These are phyloP conservation scores for Ramaria sp. DNA, from an alignment of 768 basidiomycete species.

Conservation along the genomic window DNA sequence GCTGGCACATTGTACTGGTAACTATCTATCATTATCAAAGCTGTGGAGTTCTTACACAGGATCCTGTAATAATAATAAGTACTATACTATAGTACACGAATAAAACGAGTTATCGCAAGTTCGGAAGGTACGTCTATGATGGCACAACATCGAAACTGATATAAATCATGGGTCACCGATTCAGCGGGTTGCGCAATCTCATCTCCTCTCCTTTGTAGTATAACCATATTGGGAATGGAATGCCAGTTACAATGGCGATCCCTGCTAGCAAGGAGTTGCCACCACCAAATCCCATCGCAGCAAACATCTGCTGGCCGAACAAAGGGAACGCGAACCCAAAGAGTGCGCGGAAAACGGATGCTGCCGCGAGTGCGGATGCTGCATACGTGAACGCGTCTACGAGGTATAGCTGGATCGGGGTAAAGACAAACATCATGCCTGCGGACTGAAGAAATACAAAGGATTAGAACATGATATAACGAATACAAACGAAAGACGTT, in stretches of 20 bases:
- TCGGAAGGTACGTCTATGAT: too few species aligned
- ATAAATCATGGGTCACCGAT: too few species aligned
- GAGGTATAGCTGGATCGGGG: constrained; percentile 12
- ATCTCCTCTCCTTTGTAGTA: constrained; percentile 11
- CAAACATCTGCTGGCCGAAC: constrained; percentile 14
- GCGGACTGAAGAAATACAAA: too few species aligned
- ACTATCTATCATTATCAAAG: too few species aligned
- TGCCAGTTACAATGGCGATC: constrained; percentile 13
- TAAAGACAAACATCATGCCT: constrained; percentile 8
- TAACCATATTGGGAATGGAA: too few species aligned
- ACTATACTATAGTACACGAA: too few species aligned
- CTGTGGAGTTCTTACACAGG: too few species aligned
- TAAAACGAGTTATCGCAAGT: too few species aligned
- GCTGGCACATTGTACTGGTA: too few species aligned
- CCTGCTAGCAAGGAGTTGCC: constrained; percentile 14
- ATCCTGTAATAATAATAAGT: too few species aligned
- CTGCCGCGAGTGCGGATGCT: constrained; percentile 11
- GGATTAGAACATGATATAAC: too few species aligned
- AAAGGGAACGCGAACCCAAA: constrained; percentile 15
- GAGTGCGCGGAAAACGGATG: constrained; percentile 13
- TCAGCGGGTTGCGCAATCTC: constrained; percentile 3
- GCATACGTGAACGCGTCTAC: constrained; percentile 14
- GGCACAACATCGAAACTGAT: too few species aligned
- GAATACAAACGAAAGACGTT: neutral
- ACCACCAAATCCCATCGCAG: constrained; percentile 8